Percentiles rank a stretch among this genome's conserved stretches.
Conservation (phyloP, 1,139 yeast species). For the Kurtzmaniella quercitrusa region DNA sequence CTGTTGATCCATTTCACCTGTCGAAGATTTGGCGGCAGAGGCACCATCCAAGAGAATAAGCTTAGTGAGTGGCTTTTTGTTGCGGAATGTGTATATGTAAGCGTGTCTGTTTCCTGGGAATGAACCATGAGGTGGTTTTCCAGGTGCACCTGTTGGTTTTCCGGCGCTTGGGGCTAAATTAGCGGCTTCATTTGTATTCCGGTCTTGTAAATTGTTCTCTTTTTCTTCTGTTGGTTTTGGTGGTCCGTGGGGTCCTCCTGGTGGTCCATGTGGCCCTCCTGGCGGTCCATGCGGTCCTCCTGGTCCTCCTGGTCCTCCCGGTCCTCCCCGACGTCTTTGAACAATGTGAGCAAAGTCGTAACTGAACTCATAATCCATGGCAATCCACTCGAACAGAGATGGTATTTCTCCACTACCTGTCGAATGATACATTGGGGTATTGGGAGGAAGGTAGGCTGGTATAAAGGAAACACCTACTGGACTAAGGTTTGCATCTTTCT, state of each 20-base stretch:
- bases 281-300: slow-evolving; percentile 2
- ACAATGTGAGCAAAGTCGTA: slow-evolving; percentile 35
- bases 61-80: slow-evolving; percentile 39
- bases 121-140: slow-evolving; percentile 8
- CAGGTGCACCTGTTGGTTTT: too few relatives aligned
- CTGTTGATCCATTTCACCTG: slow-evolving; percentile 63
- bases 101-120: slow-evolving; percentile 2
- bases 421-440: slow-evolving; percentile 50
- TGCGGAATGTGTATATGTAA: slow-evolving; percentile 39
- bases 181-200: too few relatives aligned
- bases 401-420: slow-evolving; percentile 35
- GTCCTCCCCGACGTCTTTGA: slow-evolving; percentile 6
- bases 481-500: slow-evolving; percentile 43
- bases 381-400: slow-evolving; percentile 49
- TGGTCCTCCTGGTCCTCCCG: slow-evolving; percentile 8
- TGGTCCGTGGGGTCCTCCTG: slow-evolving; percentile 8
- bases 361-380: slow-evolving; percentile 55
- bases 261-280: slow-evolving; percentile 6
- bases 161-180: too few relatives aligned
- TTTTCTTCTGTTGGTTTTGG: slow-evolving; percentile 6
- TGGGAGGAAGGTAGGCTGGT: slow-evolving; percentile 54
- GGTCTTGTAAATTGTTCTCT: background rate
- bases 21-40: slow-evolving; percentile 48
- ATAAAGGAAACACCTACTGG: slow-evolving; percentile 55
- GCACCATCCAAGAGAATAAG: slow-evolving; percentile 54